Base-by-base conservation (phyloP, 371 early-diverging fungal genomes). In the Actinomortierella wolfii region DNA sequence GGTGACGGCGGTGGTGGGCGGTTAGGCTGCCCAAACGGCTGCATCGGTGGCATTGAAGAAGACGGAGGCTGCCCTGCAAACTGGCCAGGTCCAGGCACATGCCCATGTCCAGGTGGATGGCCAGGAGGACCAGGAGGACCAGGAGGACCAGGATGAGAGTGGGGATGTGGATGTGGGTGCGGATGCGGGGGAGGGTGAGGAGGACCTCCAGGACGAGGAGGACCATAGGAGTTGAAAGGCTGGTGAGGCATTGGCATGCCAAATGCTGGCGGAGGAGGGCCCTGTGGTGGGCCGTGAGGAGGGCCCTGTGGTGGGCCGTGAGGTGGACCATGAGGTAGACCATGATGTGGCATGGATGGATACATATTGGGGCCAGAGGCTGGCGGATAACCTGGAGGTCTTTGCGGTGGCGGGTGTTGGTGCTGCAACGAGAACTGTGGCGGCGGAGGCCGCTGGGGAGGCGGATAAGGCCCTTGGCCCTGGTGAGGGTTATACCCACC, bases 141-240 rank as follows among this genome's bases (percentile, higher is more conserved):
- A 3, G 48, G 21, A 2, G 53, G 68, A n/a, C 47, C 56, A 7
- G 59, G 59, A 18, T 55, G 66, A 23, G 52, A 53, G 17, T 47
- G 23, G n/a, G 66, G 57, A 17, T 42, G 63, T 25, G 54, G 64
- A 13, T 52, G 64, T 34, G 53, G 59, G n/a, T 46, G 63, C 51
- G 28, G 17, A 29, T 24, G 40, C 51, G 50, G 24, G 4, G 41
- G 45, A 42, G 20, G 58, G 17, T 34, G 59, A 20, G 63, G 59
- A 24, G 58, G 61, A 17, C 68, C 54, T 11, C 40, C 48, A 25
- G 57, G 57, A 21, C 59, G 51, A 20, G 56, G 59, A n/a, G 59
- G 60, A 14, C 63, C 68, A 20, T 34, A 34, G 7, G 34, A 34
- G 34, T 34, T 34, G 34, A 34, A 34, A 11, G 34, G 34, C 11